Percentiles rank a stretch among this genome's conserved stretches.
Evolutionary conservation across 306 rosid species (phyloP).

Genomic region (Vigna nakashimae): DNA sequence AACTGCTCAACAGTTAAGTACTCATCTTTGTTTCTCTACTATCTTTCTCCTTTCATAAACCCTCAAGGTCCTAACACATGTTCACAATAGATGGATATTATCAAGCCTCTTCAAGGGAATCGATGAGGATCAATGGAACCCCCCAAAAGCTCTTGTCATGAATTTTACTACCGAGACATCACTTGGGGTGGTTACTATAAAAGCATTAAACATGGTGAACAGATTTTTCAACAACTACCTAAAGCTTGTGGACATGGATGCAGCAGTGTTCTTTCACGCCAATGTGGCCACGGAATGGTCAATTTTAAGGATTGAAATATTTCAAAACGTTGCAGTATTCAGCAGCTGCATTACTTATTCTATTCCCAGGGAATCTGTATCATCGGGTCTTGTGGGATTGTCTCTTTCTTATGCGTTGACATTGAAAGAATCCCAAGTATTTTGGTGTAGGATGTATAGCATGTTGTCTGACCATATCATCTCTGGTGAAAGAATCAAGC

Average conservation of each 20-base stretch:
- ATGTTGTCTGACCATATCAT: conserved; percentile 1
- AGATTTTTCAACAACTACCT: conserved; percentile 27
- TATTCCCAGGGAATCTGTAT: neutral
- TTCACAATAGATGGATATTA: neutral
- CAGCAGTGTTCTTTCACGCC: neutral
- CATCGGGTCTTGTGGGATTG: conserved; percentile 14
- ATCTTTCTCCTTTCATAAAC: too few species aligned
- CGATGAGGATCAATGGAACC: conserved; percentile 15
- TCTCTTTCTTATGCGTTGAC: conserved; percentile 12
- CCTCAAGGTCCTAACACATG: too few species aligned
- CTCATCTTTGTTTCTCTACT: too few species aligned
- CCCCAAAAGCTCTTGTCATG: conserved; percentile 25
- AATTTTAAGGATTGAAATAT: neutral
- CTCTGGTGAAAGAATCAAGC: conserved; percentile 17
- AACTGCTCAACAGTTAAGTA: too few species aligned
- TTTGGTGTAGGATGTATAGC: conserved; percentile 16
- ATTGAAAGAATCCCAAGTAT: conserved; percentile 7
- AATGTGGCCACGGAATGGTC: conserved; percentile 1
- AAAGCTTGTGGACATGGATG: conserved; percentile 17
- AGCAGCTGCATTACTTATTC: conserved; percentile 7
- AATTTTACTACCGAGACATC: neutral
- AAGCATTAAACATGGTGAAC: conserved; percentile 1
- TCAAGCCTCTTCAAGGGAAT: conserved; percentile 16
- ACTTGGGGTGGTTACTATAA: conserved; percentile 16
- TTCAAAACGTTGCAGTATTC: conserved; percentile 10